Evolutionary conservation across 1,284 basidiomycete genomes (phyloP), one percentile per base, ranked within the genome.

Genomic region (Sporisorium exsertum): DNA sequence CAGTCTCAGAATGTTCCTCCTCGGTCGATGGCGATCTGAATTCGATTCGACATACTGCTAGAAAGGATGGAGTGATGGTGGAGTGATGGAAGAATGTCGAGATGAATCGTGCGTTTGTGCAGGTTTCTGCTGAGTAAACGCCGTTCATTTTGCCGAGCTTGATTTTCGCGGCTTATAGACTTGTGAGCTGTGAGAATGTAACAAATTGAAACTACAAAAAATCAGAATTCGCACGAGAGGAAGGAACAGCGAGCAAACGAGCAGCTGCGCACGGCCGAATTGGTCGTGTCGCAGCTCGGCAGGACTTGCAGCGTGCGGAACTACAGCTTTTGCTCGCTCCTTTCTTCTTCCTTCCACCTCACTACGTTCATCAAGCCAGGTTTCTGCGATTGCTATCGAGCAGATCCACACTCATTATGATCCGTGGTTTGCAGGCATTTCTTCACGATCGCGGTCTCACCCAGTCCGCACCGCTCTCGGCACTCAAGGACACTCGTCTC

Each of bases 401-500:
- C 13, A 24, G 27, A n/a, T 18, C 3, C n/a, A 2, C 54, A 33
- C 6, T 5, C 65, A 64, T 20, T 50, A 76, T 76, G 73, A 76
- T 76, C 35, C 68, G 73, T 13, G 73, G 73, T 15, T 62, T 76
- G 24, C 73, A 76, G 64, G 71, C 75, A 27, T 79, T 61, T 22
- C 65, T 97, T 79, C 86, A 89, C 33, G 94, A 96, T 88, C 91
- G 93, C 85, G 94, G 94, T 87, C 92, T 96, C 81, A 87, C 93
- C 70, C 91, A 94, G 86, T 92, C 91, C 52, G 91, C 92, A 58
- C 91, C 94, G 27, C 90, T 99, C 60, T 91, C 90, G 67, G 90
- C 92, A 7, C 89, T 99, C 59, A 90, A 93, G 52, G 94, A 97
- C 86, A 94, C 95, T 58, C 92, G 97, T 58, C 91, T 99, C 29